Evolutionary conservation across 1,139 yeast species (phyloP).

Genomic region (Pichia sp.): DNA sequence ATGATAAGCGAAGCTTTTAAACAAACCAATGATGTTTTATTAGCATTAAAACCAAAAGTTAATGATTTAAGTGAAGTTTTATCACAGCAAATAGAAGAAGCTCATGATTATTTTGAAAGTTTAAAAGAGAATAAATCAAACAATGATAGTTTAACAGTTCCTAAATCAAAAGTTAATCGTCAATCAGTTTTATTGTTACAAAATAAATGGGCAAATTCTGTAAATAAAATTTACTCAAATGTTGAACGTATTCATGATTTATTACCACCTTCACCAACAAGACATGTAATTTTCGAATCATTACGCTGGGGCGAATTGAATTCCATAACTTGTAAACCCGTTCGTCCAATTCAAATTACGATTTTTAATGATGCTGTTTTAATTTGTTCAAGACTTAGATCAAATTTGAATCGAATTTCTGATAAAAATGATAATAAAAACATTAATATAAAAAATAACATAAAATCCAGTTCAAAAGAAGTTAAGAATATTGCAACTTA

Average conservation of each 20-base stretch:
- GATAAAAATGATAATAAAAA: too few relatives aligned
- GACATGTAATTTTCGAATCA: conserved; percentile 47
- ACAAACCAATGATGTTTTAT: conserved; percentile 58
- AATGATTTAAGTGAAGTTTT: conserved; percentile 58
- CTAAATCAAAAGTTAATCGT: conserved; percentile 8
- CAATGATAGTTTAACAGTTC: conserved; percentile 48
- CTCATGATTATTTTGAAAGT: conserved; percentile 33
- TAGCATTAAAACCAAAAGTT: conserved; percentile 53
- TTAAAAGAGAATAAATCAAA: conserved; percentile 53
- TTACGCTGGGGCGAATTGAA: conserved; percentile 79
- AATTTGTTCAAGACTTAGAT: conserved; percentile 59
- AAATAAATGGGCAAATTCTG: conserved; percentile 78
- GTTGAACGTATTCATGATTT: conserved; percentile 89
- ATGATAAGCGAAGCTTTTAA: conserved; percentile 61
- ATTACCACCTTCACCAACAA: conserved; percentile 68
- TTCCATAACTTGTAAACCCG: conserved; percentile 64
- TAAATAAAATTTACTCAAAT: conserved; percentile 65
- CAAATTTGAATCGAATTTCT: neutral
- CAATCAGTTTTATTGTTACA: conserved; percentile 38
- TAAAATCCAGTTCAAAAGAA: conserved; percentile 17
- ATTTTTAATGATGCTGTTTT: conserved; percentile 71
- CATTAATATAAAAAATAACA: too few relatives aligned
- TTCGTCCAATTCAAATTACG: conserved; percentile 70
- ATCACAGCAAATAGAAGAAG: conserved; percentile 58
- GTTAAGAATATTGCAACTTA: conserved; percentile 55